A percentile compares a stretch with the other conserved stretches of the same genome.
phyloP scores from a whole-genome alignment of 768 basidiomycete genomes.

The Phanerodontia chrysosporium region DNA sequence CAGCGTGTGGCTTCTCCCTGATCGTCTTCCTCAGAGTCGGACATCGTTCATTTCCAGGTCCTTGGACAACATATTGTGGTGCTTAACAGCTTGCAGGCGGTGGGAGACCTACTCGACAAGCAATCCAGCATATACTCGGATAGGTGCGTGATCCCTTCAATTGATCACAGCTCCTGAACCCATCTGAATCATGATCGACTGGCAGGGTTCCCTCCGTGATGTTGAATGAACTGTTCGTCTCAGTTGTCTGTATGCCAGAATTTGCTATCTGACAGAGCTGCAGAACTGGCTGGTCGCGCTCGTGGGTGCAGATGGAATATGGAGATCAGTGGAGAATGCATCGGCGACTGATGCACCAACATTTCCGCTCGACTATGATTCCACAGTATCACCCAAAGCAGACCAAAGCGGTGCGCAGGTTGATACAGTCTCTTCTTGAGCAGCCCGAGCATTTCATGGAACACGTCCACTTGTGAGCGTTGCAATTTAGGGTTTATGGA shows the following conservation, averaged over 20 bases:
- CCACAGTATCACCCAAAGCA: not conserved
- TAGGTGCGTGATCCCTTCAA: no score
- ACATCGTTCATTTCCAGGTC: conserved; percentile 15
- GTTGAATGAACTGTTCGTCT: not conserved
- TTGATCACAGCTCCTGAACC: not conserved
- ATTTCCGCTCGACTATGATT: not conserved
- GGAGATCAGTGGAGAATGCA: conserved; percentile 1
- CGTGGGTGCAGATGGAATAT: not conserved
- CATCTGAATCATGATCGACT: not conserved
- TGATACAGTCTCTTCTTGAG: not conserved
- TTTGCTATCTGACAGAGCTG: not conserved
- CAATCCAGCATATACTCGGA: conserved; percentile 10
- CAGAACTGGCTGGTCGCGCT: not conserved
- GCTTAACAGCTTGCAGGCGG: not conserved
- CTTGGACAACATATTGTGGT: conserved; percentile 4
- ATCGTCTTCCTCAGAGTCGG: conserved; percentile 6
- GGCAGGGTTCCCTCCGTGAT: not conserved
- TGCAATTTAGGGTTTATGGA: not conserved
- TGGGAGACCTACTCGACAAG: conserved; percentile 7
- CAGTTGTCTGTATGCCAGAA: not conserved
- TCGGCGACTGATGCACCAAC: conserved; percentile 4
- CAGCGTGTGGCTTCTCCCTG: not conserved
- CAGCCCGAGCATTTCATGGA: not conserved
- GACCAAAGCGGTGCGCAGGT: not conserved
- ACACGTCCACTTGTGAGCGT: not conserved